Conservation (phyloP, 129 eudicot species). For the Tanacetum coccineum region DNA sequence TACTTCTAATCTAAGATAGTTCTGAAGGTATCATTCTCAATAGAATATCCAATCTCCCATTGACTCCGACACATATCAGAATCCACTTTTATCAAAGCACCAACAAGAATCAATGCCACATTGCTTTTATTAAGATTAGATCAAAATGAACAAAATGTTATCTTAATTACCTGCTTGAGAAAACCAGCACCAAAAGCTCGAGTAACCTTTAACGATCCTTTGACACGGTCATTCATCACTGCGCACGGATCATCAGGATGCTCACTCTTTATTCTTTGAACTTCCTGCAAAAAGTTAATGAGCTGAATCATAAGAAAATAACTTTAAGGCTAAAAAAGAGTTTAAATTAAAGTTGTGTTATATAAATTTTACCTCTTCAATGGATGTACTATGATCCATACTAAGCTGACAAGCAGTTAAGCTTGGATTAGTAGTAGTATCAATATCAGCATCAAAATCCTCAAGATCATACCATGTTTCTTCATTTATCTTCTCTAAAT, state of each 20-base stretch:
- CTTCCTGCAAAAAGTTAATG: constrained; percentile 53
- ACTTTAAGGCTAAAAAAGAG: neutral
- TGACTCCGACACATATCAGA: constrained; percentile 21
- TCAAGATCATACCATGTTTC: constrained; percentile 85
- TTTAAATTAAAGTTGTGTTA: neutral
- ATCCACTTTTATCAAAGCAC: constrained; percentile 34
- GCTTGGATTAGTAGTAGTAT: constrained; percentile 30
- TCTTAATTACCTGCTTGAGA: constrained; percentile 76
- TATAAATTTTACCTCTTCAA: constrained; percentile 55
- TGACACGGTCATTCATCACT: constrained; percentile 77
- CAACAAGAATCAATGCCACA: constrained; percentile 32
- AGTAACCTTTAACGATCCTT: constrained; percentile 93
- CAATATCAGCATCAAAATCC: constrained; percentile 51
- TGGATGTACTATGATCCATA: constrained; percentile 79
- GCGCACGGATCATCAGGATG: constrained; percentile 76
- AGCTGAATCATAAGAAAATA: neutral
- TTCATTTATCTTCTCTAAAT: constrained; percentile 85
- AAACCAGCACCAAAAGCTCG: constrained; percentile 98
- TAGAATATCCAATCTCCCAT: constrained; percentile 21
- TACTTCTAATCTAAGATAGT: constrained; percentile 27
- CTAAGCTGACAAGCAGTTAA: constrained; percentile 80
- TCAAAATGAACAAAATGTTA: constrained; percentile 5
- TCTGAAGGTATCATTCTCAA: constrained; percentile 24
- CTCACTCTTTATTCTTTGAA: constrained; percentile 60
- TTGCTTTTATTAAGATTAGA: constrained; percentile 10